phyloP scores from a whole-genome alignment of 257 asterid genomes.

The Rehmannia glutinosa region DNA sequence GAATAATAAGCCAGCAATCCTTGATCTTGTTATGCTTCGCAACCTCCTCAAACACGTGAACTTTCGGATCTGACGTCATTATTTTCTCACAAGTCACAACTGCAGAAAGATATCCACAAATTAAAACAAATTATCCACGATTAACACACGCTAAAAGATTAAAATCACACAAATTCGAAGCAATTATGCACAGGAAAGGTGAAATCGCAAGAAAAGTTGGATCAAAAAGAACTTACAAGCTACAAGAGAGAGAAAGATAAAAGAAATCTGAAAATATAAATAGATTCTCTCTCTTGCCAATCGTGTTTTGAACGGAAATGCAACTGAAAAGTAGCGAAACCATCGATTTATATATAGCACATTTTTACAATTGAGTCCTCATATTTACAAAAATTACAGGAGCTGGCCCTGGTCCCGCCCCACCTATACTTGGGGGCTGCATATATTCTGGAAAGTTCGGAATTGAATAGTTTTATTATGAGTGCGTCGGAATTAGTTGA shows the following conservation, averaged over 20 bases:
- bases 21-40: slow-evolving; percentile 65
- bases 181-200: not conserved
- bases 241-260: not conserved
- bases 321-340: not conserved
- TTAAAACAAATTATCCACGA: not conserved
- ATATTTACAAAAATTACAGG: not conserved
- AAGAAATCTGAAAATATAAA: not conserved
- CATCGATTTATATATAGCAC: not conserved
- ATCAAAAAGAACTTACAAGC: not conserved
- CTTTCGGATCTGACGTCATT: slow-evolving; percentile 64
- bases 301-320: not conserved
- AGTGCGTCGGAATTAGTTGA: no score
- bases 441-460: not conserved
- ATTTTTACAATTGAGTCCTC: slow-evolving; percentile 8
- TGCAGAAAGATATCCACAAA: slow-evolving; percentile 11
- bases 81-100: slow-evolving; percentile 18
- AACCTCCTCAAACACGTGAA: slow-evolving; percentile 64
- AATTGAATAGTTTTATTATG: no score
- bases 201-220: not conserved
- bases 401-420: no score
- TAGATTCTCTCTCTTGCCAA: not conserved
- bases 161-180: not conserved
- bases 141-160: not conserved
- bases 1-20: slow-evolving; percentile 86
- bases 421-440: no score